A percentile compares a stretch with the other conserved stretches of the same genome.
These are phyloP conservation scores for Alternaria sp. DNA, from an alignment of 2,329 filamentous ascomycete species.

Conservation along the genomic window DNA sequence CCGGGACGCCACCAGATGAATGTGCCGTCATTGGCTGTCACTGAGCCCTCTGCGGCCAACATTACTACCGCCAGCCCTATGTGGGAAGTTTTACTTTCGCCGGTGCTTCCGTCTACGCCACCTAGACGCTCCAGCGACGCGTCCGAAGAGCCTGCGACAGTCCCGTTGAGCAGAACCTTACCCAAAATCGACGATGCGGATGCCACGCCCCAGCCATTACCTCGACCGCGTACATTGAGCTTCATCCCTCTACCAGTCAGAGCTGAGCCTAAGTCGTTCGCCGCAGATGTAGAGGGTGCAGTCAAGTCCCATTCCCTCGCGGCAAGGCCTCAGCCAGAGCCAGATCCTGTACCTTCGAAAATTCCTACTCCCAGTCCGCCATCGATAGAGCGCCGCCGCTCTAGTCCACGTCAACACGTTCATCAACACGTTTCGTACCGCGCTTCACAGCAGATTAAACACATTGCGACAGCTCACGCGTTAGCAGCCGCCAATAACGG, in stretches of 20 bases:
- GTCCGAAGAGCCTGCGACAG: conserved; percentile 1
- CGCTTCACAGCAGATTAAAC: conserved; percentile 30
- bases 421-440: conserved; percentile 24
- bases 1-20: conserved; percentile 24
- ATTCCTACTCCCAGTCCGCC: conserved; percentile 45
- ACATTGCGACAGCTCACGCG: conserved; percentile 27
- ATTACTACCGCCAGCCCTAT: conserved; percentile 9
- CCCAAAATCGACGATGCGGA: conserved; percentile 19
- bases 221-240: conserved; percentile 45
- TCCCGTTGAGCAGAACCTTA: neutral
- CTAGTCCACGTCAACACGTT: conserved; percentile 42
- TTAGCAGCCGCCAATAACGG: conserved; percentile 16
- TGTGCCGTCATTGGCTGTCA: conserved; percentile 23
- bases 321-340: conserved; percentile 16
- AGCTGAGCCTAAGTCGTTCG: conserved; percentile 19
- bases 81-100: conserved; percentile 24
- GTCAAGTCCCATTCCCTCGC: conserved; percentile 11
- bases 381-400: conserved; percentile 24
- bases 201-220: conserved; percentile 32
- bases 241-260: conserved; percentile 43
- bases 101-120: conserved; percentile 10
- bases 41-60: conserved; percentile 18
- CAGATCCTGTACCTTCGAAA: conserved; percentile 29
- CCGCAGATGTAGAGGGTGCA: conserved; percentile 13
- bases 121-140: conserved; percentile 3